Base-by-base conservation (phyloP, 768 basidiomycete species). In the Floccularia luteovirens region DNA sequence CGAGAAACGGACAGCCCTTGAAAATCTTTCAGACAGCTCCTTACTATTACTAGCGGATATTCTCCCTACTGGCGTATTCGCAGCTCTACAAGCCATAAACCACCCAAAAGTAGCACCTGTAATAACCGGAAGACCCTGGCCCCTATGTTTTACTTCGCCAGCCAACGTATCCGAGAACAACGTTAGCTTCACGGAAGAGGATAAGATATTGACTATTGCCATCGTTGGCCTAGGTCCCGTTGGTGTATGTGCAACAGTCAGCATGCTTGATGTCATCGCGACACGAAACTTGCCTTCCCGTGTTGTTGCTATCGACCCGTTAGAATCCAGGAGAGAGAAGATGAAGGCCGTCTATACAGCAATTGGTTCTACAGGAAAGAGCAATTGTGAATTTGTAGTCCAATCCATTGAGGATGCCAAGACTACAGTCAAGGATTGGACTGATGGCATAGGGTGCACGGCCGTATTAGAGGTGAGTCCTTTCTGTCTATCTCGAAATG, bases 141-240 rank as follows among this genome's bases (percentile, higher is more conserved):
- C 85, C 1, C 50, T 57, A 3, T 70, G 66, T 38, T 63, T 72
- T 42, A 55, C 53, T 36, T 49, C 53, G 13, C 38, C 51, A 14
- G 42, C 36, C 16, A 50, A 37, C 14, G 33, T 42, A n/a, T 52
- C 51, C 28, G 50, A 48, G 4, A 59, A 62, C 36, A 58, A 57
- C 21, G 47, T 64, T 48, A 31, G 39, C 17, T 49, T 76, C 33
- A 63, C 59, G 5, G 45, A 58, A 4, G 69, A 69, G 38, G 82
- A 87, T 43, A 64, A 56, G 41, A 43, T 59, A 5, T 52, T 87
- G 43, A 79, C 74, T 1, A 60, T 88, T 38, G 87, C 78, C 0
- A 62, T 89, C 23, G 59, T 89, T 14, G 87, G 86, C 3, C 64
- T 90, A 37, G 87, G 87, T 5, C 87, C 87, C 13, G 87, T 90